These are phyloP conservation scores for Penicillium sp. DNA, from an alignment of 2,329 filamentous ascomycete species.

Conservation along the genomic window DNA sequence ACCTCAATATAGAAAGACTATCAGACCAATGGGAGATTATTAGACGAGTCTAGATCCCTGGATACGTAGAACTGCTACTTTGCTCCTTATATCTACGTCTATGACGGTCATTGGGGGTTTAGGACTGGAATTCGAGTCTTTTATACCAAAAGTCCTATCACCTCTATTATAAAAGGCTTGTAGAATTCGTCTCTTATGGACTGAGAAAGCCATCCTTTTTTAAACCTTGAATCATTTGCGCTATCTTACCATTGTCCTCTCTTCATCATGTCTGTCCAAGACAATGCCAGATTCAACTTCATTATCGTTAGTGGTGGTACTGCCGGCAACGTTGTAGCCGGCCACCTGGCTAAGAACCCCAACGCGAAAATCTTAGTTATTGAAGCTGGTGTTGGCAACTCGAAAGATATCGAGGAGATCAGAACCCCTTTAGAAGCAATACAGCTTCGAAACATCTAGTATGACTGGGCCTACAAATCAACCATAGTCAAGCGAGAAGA, in stretches of 20 bases:
- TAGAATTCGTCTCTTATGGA: background rate
- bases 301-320: slow-evolving; percentile 41
- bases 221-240: background rate
- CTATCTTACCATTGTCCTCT: background rate
- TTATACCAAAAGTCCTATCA: background rate
- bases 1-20: background rate
- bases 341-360: slow-evolving; percentile 53
- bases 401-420: slow-evolving; percentile 53
- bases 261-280: background rate
- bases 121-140: background rate
- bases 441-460: slow-evolving; percentile 55
- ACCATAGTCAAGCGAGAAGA: slow-evolving; percentile 57
- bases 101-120: background rate
- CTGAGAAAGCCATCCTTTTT: background rate
- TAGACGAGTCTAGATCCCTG: background rate
- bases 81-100: background rate
- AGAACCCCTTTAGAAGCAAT: slow-evolving; percentile 59
- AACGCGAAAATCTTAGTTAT: slow-evolving; percentile 44
- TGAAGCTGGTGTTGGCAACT: slow-evolving; percentile 45
- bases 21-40: background rate
- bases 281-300: slow-evolving; percentile 29
- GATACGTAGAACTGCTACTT: background rate
- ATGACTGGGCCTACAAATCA: slow-evolving; percentile 64
- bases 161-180: background rate
- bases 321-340: slow-evolving; percentile 45